phyloP scores from a whole-genome alignment of 768 basidiomycete genomes.

The Mycena galopus region DNA sequence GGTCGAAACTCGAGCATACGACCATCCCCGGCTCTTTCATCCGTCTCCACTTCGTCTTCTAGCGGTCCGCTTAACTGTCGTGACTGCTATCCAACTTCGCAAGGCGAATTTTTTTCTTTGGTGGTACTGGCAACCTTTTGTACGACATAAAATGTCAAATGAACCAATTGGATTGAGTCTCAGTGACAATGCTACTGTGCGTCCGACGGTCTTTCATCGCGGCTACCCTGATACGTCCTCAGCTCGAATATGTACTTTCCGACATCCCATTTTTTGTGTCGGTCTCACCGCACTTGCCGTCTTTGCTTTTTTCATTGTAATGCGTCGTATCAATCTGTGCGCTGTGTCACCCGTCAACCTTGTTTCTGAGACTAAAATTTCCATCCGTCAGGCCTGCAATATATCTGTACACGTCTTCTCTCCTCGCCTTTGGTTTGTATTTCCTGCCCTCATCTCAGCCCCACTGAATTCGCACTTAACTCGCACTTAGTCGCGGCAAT shows the following conservation, averaged over 20 bases:
- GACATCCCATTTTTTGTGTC: conserved; percentile 78
- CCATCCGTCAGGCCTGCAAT: conserved; percentile 53
- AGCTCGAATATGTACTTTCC: conserved; percentile 70
- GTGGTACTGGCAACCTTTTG: conserved; percentile 32
- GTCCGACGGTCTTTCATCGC: not conserved
- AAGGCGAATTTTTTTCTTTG: conserved; percentile 26
- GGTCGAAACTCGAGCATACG: conserved; percentile 29
- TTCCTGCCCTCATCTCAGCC: not conserved
- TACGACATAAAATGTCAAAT: conserved; percentile 29
- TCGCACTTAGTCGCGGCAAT: conserved; percentile 59
- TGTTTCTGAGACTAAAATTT: conserved; percentile 13
- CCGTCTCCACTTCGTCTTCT: conserved; percentile 9
- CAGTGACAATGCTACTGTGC: conserved; percentile 23
- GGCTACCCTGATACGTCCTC: not conserved
- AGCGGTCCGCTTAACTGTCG: conserved; percentile 38
- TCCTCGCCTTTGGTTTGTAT: conserved; percentile 63
- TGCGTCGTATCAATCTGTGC: conserved; percentile 66
- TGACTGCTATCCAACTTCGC: conserved; percentile 33
- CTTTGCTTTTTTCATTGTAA: conserved; percentile 66
- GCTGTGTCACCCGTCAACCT: conserved; percentile 40
- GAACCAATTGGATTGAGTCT: conserved; percentile 28
- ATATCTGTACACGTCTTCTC: conserved; percentile 68
- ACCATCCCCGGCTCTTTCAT: not conserved
- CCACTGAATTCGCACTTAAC: not conserved
- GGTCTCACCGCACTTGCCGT: conserved; percentile 76